Conservation (phyloP, 768 basidiomycete genomes). For the Suillus clintonianus region DNA sequence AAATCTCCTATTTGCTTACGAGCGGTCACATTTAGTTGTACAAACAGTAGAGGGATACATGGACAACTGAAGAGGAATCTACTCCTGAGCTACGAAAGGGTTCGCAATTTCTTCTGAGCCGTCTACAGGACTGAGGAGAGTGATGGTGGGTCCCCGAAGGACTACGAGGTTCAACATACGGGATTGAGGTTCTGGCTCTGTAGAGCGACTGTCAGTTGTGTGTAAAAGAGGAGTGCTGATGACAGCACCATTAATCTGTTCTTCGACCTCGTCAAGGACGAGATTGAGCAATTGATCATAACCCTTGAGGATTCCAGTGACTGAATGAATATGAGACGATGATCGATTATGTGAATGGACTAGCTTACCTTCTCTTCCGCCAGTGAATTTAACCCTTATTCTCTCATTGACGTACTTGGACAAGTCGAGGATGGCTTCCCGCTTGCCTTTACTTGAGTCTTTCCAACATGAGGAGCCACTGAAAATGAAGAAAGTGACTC, state of each 20-base stretch:
- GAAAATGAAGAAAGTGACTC: conserved; percentile 11
- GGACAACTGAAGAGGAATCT: conserved; percentile 7
- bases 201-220: conserved; percentile 6
- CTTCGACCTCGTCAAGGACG: conserved; percentile 93
- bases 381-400: conserved; percentile 97
- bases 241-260: conserved; percentile 67
- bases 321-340: conserved; percentile 42
- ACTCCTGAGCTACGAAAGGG: conserved; percentile 79
- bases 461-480: conserved; percentile 26
- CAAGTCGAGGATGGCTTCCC: conserved; percentile 94
- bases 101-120: conserved; percentile 94
- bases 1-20: conserved; percentile 17
- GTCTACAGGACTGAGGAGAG: conserved; percentile 90
- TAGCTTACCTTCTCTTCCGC: conserved; percentile 84
- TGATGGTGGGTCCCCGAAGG: conserved; percentile 91
- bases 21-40: background rate
- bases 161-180: conserved; percentile 84
- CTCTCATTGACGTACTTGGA: conserved; percentile 91
- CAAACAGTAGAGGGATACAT: background rate
- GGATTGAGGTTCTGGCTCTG: conserved; percentile 64
- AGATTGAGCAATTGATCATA: conserved; percentile 96
- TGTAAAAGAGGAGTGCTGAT: background rate
- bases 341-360: background rate
- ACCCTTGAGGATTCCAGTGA: conserved; percentile 91
- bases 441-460: conserved; percentile 48